Evolutionary conservation across 2,329 filamentous ascomycete species (phyloP).

Genomic region (Xylaria sp.): DNA sequence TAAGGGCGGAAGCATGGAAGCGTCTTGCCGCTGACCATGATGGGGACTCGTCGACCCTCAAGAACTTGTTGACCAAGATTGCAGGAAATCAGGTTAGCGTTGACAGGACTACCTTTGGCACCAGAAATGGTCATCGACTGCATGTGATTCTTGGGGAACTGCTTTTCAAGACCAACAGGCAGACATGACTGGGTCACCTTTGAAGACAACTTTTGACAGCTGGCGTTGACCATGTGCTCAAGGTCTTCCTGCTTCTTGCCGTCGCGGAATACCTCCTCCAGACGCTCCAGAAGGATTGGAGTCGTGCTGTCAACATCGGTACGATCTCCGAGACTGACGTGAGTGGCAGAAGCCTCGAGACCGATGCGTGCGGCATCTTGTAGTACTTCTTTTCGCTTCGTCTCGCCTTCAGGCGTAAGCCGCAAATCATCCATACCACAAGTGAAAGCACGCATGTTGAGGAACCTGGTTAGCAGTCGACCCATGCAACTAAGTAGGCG

Average conservation of each 20-base stretch:
- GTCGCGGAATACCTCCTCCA: constrained; percentile 87
- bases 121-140: constrained; percentile 97
- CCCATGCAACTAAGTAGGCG: constrained; percentile 85
- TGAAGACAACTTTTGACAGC: constrained; percentile 65
- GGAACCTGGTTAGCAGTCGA: constrained; percentile 77
- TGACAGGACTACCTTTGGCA: constrained; percentile 88
- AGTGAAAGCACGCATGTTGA: constrained; percentile 92
- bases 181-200: constrained; percentile 74
- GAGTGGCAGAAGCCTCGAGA: constrained; percentile 74
- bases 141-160: constrained; percentile 97
- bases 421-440: constrained; percentile 96
- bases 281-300: constrained; percentile 65
- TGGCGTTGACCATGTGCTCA: constrained; percentile 78
- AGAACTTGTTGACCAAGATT: constrained; percentile 95
- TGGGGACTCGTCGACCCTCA: constrained; percentile 86
- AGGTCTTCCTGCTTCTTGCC: constrained; percentile 85
- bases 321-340: constrained; percentile 72
- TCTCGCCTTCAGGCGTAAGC: constrained; percentile 75
- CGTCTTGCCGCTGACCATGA: constrained; percentile 98
- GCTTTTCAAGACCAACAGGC: constrained; percentile 76
- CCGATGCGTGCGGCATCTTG: constrained; percentile 64
- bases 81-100: constrained; percentile 95
- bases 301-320: constrained; percentile 53
- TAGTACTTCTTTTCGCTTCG: constrained; percentile 62
- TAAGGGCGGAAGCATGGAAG: constrained; percentile 90